Evolutionary conservation across 2,329 filamentous ascomycete genomes (phyloP), one percentile per base, ranked within the genome.

Genomic region (Hymenoscyphus albidus): DNA sequence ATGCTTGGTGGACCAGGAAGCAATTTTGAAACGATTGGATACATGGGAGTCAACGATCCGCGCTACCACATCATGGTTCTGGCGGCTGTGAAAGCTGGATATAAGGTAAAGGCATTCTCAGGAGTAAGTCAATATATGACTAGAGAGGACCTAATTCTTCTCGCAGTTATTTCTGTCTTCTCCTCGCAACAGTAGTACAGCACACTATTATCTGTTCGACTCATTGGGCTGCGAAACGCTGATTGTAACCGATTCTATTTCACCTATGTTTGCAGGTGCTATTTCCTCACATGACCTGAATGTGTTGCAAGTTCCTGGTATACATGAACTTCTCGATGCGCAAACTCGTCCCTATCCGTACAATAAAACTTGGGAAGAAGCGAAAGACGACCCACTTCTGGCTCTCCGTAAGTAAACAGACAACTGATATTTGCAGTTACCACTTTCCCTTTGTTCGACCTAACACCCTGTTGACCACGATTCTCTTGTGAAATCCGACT

Each of bases 1-100:
- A 31, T 59, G 4, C 35, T 71, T 13, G 40, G 40, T 44, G 69
- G 69, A 2, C 44, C 32, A 27, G 63, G 63, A 42, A 40, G 66
- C 27, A 59, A 64, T 14, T 77, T 77, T 59, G 77, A 77, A 1
- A 80, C 78, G 0, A 74, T 82, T 38, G 77, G 78, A 1, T 83
- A 80, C 68, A 77, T 82, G 61, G 80, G 80, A 3, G n/a, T 27
- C n/a, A 64, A 64, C 54, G 63, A 64, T 22, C 14, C 56, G 7
- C 32, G 59, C 48, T 64, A 64, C 59, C 38, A 18, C 40, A 31
- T 58, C 13, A 44, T 62, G 12, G 27, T 64, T 18, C 40, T 64
- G 13, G 63, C 51, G 4, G 63, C 54, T 39, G 63, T 64, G 7
- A 61, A 64, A 40, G 59, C 63, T 22, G 63, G 63, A 16, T 64